Evolutionary conservation across 2,329 filamentous ascomycete species (phyloP), one percentile per base, ranked within the genome.

Genomic region (Neoscytalidium dimidiatum): DNA sequence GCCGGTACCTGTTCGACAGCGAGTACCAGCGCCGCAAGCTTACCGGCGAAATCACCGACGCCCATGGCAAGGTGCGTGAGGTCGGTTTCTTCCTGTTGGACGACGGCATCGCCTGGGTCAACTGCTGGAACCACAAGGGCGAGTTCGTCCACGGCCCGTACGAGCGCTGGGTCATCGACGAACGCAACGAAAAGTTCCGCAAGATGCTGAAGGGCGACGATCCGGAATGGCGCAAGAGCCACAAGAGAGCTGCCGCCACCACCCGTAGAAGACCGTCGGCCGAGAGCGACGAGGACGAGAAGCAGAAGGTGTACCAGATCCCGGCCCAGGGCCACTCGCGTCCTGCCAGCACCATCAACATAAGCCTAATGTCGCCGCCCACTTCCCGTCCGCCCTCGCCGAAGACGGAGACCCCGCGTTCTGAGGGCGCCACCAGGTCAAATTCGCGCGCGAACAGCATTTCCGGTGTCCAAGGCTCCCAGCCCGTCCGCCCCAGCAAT

Each of bases 101-200:
- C 64, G 80, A 84, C 56, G 81, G 79, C 38, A 70, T 79, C 51
- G 77, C 79, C 62, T 84, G 81, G 81, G 81, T 84, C 41, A 77
- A 81, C 43, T 82, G 80, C 67, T 84, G 81, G 81, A 81, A 84
- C 68, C 73, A 77, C 23, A 72, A 82, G 44, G 82, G 81, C 62
- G 76, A 74, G n/a, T 84, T 84, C 71, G 79, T 84, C 48, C 80
- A 80, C 3, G 82, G 81, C 1, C 81, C 81, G 3, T 84, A 83
- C 69, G 79, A 80, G 62, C 79, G 81, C 52, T 84, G 81, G 81
- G 78, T 75, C 67, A 73, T 81, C 51, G 82, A 83, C 65, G 66
- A 75, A 38, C 73, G 77, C 60, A 78, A 76, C 46, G 68, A 72
- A n/a, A 66, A 69, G 11, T 78, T 79, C 67, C 72, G 77, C 8